Base-by-base conservation (phyloP, 441 rosid genomes). In the Isatis lusitanica region DNA sequence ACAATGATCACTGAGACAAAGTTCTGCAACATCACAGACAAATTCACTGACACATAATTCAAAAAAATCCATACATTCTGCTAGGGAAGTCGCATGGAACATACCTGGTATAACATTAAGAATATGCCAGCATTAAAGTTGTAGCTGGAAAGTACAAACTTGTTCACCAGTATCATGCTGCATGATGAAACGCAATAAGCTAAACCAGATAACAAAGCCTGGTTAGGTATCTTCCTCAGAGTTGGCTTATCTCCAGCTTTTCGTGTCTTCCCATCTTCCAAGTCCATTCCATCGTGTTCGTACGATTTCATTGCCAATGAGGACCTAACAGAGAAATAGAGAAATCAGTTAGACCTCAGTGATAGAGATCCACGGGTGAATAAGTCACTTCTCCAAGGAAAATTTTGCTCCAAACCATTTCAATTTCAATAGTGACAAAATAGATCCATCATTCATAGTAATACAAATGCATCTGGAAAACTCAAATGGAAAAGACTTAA, bases 101-200 rank as follows among this genome's bases (percentile, higher is more conserved):
- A 51, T 81, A 93, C 99, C 97, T 96, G 98, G 85, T 93, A 96
- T 55, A 96, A 63, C 98, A 96, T 96, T 84, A 93, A 85, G 59
- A 90, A 90, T 79, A 96, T 93, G 68, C 97, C 98, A 74, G 99
- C 99, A 73, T 88, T 89, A 76, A 96, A 96, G 79, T 84, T 83
- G 87, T 96, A 93, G 81, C 95, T 82, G 66, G 98, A 96, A 75
- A 96, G 98, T 68, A 96, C 98, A 82, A 83, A 86, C 78, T 96
- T 96, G 88, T 93, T 96, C 52, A 89, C 96, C 60, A 96, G 83
- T 70, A 96, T 96, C 99, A 96, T 96, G 59, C 98, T 87, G 84
- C 99, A 96, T 68, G 99, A 93, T 44, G 98, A 93, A 66, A 91
- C 71, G 84, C 97, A 93, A 75, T 96, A 96, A 42, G 99, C 97